Evolutionary conservation across 768 basidiomycete species (phyloP).

Genomic region (Suillus lakei): DNA sequence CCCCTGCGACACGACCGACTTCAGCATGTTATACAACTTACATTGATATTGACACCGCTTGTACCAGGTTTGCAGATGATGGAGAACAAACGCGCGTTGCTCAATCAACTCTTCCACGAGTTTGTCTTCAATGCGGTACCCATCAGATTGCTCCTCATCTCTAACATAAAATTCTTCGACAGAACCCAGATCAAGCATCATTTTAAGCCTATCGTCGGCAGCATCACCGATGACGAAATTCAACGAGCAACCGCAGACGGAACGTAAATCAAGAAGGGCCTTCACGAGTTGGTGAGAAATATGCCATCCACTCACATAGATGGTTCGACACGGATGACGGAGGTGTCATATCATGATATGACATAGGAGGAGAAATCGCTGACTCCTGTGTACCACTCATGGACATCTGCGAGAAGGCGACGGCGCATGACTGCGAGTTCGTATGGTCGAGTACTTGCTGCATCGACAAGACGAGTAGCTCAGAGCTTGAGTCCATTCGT

Average conservation of each 20-base stretch:
- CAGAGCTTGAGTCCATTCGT: constrained; percentile 18
- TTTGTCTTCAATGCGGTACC: constrained; percentile 10
- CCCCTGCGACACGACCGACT: not conserved
- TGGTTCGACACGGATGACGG: not conserved
- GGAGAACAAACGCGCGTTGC: not conserved
- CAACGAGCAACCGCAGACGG: not conserved
- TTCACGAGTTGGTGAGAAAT: constrained; percentile 4
- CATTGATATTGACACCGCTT: no score
- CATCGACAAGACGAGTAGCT: constrained; percentile 16
- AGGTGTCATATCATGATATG: not conserved
- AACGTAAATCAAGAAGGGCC: not conserved
- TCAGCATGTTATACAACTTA: not conserved
- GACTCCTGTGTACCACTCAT: not conserved
- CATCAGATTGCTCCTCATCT: not conserved
- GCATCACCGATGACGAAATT: constrained; percentile 1
- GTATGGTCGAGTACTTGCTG: constrained; percentile 15
- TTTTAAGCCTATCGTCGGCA: constrained; percentile 5
- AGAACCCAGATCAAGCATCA: constrained; percentile 1
- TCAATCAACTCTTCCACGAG: constrained; percentile 10
- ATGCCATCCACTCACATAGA: constrained; percentile 13
- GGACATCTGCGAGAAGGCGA: constrained; percentile 8
- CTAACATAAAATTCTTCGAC: not conserved
- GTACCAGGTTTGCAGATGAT: not conserved
- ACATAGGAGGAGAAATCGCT: not conserved
- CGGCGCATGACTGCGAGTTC: constrained; percentile 5